Evolutionary conservation across 2,329 filamentous ascomycete species (phyloP).

Genomic region (Neonectria sp.): DNA sequence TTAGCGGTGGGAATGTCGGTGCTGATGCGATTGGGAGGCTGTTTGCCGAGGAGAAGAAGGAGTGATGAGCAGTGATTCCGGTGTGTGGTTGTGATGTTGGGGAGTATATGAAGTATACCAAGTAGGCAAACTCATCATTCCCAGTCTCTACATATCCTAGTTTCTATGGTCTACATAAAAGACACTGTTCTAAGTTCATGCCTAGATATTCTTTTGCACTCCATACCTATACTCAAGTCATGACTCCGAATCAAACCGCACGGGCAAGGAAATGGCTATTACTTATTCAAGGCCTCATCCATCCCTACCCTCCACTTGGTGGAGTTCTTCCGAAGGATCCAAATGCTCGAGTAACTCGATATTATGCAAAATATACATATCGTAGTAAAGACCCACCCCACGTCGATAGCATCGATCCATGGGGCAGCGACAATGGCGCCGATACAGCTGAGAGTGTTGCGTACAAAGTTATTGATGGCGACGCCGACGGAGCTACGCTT

Average conservation of each 20-base stretch:
- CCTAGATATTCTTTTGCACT: neutral
- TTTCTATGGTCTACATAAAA: neutral
- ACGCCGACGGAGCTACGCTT: constrained; percentile 79
- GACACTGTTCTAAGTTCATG: neutral
- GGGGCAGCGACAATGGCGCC: constrained; percentile 80
- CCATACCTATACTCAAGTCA: neutral
- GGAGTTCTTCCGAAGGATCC: constrained; percentile 72
- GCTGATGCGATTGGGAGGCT: constrained; percentile 68
- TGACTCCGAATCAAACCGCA: neutral
- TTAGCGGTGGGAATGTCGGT: constrained; percentile 74
- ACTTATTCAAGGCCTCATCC: constrained; percentile 63
- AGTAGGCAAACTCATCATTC: neutral
- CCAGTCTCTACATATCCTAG: neutral
- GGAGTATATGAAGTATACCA: neutral
- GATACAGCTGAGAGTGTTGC: constrained; percentile 84
- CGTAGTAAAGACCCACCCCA: constrained; percentile 82
- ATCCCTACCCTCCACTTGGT: constrained; percentile 75
- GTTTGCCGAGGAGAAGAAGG: constrained; percentile 53
- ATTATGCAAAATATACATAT: constrained; percentile 68
- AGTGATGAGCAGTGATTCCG: neutral
- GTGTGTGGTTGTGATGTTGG: neutral
- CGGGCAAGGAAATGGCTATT: constrained; percentile 5
- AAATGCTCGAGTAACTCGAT: constrained; percentile 71
- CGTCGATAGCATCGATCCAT: constrained; percentile 78
- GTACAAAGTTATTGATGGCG: constrained; percentile 85